Conservation (phyloP, 1,284 basidiomycete species). For the Kalmanozyma brasiliensis region DNA sequence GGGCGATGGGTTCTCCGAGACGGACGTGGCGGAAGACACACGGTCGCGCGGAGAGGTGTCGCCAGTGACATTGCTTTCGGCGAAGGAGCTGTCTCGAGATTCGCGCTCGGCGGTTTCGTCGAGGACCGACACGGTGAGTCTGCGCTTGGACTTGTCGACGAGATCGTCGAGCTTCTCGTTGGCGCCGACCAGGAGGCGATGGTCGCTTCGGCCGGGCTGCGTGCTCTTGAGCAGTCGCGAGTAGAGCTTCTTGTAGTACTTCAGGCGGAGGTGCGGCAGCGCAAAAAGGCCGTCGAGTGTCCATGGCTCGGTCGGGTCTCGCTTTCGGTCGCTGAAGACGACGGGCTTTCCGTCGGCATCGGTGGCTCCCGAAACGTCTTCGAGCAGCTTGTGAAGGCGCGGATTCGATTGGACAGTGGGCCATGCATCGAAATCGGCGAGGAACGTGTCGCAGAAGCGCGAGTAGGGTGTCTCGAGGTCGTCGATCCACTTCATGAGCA, state of each 20-base stretch:
- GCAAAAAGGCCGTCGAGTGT: slow-evolving; percentile 87
- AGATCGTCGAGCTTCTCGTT: slow-evolving; percentile 83
- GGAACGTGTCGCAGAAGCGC: slow-evolving; percentile 80
- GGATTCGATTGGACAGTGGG: slow-evolving; percentile 79
- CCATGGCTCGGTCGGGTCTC: slow-evolving; percentile 72
- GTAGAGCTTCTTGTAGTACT: slow-evolving; percentile 94
- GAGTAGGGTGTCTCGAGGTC: slow-evolving; percentile 80
- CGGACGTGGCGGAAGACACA: slow-evolving; percentile 55
- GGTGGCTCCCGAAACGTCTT: slow-evolving; percentile 74
- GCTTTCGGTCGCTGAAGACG: slow-evolving; percentile 51
- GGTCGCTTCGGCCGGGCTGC: slow-evolving; percentile 85
- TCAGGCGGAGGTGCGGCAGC: slow-evolving; percentile 83
- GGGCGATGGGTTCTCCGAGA: slow-evolving; percentile 35
- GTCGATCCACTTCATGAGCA: slow-evolving; percentile 95
- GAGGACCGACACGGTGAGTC: slow-evolving; percentile 46
- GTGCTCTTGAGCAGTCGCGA: slow-evolving; percentile 86
- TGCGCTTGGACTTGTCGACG: slow-evolving; percentile 73
- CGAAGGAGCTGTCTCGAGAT: slow-evolving; percentile 49
- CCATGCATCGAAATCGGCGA: slow-evolving; percentile 84
- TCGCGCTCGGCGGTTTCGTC: slow-evolving; percentile 45
- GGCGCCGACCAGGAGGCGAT: slow-evolving; percentile 81
- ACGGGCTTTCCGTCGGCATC: slow-evolving; percentile 48
- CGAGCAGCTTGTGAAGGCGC: slow-evolving; percentile 77
- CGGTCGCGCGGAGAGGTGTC: slow-evolving; percentile 43
- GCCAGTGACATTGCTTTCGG: slow-evolving; percentile 46